Evolutionary conservation across 208 protist species (phyloP).

Genomic region (Trypanosoma conorhini): DNA sequence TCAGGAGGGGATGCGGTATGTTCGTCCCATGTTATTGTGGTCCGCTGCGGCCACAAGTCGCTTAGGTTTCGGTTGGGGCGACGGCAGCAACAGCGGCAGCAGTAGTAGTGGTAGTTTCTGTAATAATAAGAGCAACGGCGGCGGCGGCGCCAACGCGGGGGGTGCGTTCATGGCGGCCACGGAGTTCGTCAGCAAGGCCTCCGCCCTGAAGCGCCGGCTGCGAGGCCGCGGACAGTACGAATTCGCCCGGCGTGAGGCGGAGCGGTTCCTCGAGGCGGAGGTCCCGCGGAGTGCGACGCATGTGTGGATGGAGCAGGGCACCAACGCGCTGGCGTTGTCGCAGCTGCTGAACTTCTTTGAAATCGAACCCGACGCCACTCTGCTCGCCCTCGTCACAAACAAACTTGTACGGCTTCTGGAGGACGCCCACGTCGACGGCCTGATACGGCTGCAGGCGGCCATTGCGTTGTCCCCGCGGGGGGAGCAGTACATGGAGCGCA

Average conservation of each 20-base stretch:
- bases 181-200: constrained; percentile 48
- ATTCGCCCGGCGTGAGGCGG: constrained; percentile 66
- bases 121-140: constrained; percentile 1
- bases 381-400: constrained; percentile 62
- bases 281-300: constrained; percentile 61
- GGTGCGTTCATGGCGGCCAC: constrained; percentile 9
- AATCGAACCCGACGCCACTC: constrained; percentile 62
- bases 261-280: constrained; percentile 79
- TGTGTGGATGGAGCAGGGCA: constrained; percentile 72
- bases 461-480: constrained; percentile 42
- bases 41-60: not conserved
- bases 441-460: constrained; percentile 36
- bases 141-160: not conserved
- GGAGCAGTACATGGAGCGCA: constrained; percentile 79
- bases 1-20: not conserved
- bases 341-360: constrained; percentile 79
- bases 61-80: constrained; percentile 6
- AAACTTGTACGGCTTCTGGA: constrained; percentile 63
- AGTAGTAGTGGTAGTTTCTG: not conserved
- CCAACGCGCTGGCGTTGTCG: constrained; percentile 70
- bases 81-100: not conserved
- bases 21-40: constrained; percentile 1
- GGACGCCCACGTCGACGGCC: constrained; percentile 28
- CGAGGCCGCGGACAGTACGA: constrained; percentile 60
- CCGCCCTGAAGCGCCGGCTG: constrained; percentile 64